Percentiles rank a stretch among this genome's conserved stretches.
Evolutionary conservation across 129 eudicot genomes (phyloP).

Genomic region (Flaveria sonorensis): DNA sequence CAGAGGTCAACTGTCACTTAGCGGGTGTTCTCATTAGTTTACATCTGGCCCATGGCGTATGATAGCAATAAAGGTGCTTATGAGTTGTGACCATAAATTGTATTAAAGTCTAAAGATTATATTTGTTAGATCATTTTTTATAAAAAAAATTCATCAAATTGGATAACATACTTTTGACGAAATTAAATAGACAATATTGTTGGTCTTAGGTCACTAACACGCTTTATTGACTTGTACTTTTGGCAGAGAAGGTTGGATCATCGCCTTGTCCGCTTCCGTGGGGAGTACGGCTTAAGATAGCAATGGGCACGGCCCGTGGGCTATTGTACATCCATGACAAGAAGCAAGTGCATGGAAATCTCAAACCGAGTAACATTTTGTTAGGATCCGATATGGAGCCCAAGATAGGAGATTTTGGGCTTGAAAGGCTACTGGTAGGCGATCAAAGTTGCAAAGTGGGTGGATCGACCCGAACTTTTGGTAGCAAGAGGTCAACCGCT

Average conservation of each 20-base stretch:
- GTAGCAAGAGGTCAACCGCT: slow-evolving; percentile 80
- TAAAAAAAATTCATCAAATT: not conserved
- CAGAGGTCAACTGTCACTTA: slow-evolving; percentile 48
- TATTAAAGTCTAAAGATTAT: not conserved
- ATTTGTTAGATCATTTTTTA: not conserved
- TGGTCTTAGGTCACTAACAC: not conserved
- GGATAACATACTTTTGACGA: not conserved
- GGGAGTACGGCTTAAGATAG: slow-evolving; percentile 89
- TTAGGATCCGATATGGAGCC: slow-evolving; percentile 91
- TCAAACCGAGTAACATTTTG: slow-evolving; percentile 89
- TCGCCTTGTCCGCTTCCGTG: slow-evolving; percentile 90
- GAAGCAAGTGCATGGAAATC: slow-evolving; percentile 88
- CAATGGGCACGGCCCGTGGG: slow-evolving; percentile 91
- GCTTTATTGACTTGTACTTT: slow-evolving; percentile 24
- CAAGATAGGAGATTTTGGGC: slow-evolving; percentile 89
- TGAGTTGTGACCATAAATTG: not conserved
- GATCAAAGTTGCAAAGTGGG: slow-evolving; percentile 64
- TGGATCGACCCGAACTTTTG: slow-evolving; percentile 76
- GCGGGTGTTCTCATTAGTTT: slow-evolving; percentile 36
- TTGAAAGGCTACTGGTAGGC: slow-evolving; percentile 70
- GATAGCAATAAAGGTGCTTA: slow-evolving; percentile 32
- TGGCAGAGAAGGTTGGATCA: slow-evolving; percentile 76
- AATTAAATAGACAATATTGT: not conserved
- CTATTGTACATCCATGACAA: slow-evolving; percentile 81
- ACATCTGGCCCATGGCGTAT: slow-evolving; percentile 40